Evolutionary conservation across 2,329 filamentous ascomycete species (phyloP), one percentile per base, ranked within the genome.

Genomic region (Sarocladium kiliense): DNA sequence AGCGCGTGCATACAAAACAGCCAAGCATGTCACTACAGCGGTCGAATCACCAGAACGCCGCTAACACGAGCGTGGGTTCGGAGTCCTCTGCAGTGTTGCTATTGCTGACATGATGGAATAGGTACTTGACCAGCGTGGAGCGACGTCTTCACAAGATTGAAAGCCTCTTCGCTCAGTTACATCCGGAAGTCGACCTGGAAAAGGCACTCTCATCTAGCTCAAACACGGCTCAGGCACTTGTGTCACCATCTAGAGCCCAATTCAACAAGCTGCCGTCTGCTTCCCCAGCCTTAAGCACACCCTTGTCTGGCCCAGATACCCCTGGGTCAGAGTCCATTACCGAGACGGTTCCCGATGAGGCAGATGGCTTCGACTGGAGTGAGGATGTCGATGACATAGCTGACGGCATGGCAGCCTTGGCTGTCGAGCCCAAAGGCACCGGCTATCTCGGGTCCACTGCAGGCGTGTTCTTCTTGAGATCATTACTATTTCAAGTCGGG

Each of bases 381-480:
- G 68, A 70, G 54, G 64, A 67, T 34, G 61, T 64, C 16, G 62
- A 66, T 49, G 64, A 65, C 12, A 55, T 68, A 21, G 64, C 63
- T 2, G 69, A 71, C 61, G 68, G 68, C 18, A 71, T 71, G 67
- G 68, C 68, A 14, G 64, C 68, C 2, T 55, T 71, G 14, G 66
- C 68, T 2, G 65, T 71, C n/a, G 64, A 69, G 23, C 67, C 67
- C 1, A 66, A 63, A 34, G 68, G 68, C 9, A 61, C 66, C 14
- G 68, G 68, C 5, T 71, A 71, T 57, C 56, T 71, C 18, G 64
- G 66, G 41, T 66, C 65, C 44, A 65, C 65, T 12, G 63, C 65
- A 7, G 65, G 62, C 9, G 66, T 65, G 7, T 67, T 64, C 54
- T 68, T 68, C 34, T 58, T 69, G 12, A 58, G 66, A 18, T 64